Evolutionary conservation across 1,284 basidiomycete genomes (phyloP), one percentile per base, ranked within the genome.

Genomic region (Cystobasidium slooffiae): DNA sequence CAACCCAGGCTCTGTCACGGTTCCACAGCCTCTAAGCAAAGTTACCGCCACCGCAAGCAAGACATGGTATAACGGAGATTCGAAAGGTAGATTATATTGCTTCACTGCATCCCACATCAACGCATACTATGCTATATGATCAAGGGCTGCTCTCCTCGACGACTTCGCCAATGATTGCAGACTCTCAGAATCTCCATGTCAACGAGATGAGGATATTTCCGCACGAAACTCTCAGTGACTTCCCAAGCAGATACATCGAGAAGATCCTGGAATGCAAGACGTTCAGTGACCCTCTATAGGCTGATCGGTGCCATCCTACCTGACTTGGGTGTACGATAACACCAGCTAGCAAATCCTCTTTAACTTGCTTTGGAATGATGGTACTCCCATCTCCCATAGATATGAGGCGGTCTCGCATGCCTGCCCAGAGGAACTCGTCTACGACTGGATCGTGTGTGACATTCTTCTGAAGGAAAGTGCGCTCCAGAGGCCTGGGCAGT

Each of bases 251-350:
- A 20, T 14, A 22, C n/a, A 22, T 53, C 51, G 16, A 53, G n/a
- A 18, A 53, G 51, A 20, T 56, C 22, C 53, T 31, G 53, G 53
- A 56, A 10, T 18, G 9, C 24, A 24, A 10, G 39, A n/a, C 10
- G 39, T 31, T 56, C 53, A 31, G 22, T 18, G 31, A 31, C 31
- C 31, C 1, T 31, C 31, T 31, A 31, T 31, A 31, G 31, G 31
- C 31, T 31, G 31, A 5, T 31, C 2, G 31, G 31, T 31, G 31
- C 31, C 51, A 53, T 9, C 51, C 24, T 20, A 53, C 51, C 51
- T 53, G 51, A 20, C 51, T 53, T 18, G 51, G 51, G 51, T 53
- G 51, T 9, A 53, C 51, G 51, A 53, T 53, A 9, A 53, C 51
- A 22, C 51, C 51, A 9, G 51, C 51, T 6, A 7, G 6, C 51